These are phyloP conservation scores for Nothophaeocryptopus gaeumannii DNA, from an alignment of 2,329 filamentous ascomycete species.

Conservation along the genomic window DNA sequence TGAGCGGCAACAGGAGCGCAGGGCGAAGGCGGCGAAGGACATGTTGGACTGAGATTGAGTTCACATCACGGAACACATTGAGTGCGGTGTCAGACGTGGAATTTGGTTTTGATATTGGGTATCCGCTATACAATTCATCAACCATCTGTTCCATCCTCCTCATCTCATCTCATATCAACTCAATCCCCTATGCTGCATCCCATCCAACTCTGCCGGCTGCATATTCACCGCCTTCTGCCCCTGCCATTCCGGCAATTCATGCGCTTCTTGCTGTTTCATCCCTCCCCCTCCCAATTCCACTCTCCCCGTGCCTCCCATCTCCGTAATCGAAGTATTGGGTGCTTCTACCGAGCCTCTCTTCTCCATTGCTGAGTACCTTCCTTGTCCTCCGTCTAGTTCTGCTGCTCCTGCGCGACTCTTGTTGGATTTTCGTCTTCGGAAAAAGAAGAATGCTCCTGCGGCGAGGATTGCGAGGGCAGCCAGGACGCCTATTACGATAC, in stretches of 20 bases:
- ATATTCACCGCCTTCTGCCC: too few relatives aligned
- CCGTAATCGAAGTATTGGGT: conserved; percentile 7
- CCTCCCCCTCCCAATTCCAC: too few relatives aligned
- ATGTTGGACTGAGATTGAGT: conserved; percentile 6
- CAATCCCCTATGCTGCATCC: too few relatives aligned
- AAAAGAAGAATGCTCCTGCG: conserved; percentile 5
- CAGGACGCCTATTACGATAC: conserved; percentile 7
- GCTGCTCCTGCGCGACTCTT: not conserved
- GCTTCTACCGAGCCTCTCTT: conserved; percentile 7
- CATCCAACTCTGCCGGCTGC: too few relatives aligned
- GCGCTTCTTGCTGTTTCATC: too few relatives aligned
- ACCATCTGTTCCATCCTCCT: too few relatives aligned
- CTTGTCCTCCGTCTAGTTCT: not conserved
- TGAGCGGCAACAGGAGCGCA: conserved; percentile 34
- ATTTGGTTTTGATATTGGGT: too few relatives aligned
- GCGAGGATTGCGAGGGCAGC: conserved; percentile 6
- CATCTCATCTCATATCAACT: too few relatives aligned
- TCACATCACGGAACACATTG: too few relatives aligned
- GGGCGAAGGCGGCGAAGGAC: conserved; percentile 24
- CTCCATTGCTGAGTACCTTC: conserved; percentile 1
- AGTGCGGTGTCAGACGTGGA: too few relatives aligned
- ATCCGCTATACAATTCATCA: too few relatives aligned
- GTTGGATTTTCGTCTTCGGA: conserved; percentile 5
- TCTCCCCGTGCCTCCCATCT: conserved; percentile 2
- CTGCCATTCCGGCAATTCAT: too few relatives aligned